Evolutionary conservation across 352 stramenopile species (phyloP).

Genomic region (Phytophthora cryptogea): DNA sequence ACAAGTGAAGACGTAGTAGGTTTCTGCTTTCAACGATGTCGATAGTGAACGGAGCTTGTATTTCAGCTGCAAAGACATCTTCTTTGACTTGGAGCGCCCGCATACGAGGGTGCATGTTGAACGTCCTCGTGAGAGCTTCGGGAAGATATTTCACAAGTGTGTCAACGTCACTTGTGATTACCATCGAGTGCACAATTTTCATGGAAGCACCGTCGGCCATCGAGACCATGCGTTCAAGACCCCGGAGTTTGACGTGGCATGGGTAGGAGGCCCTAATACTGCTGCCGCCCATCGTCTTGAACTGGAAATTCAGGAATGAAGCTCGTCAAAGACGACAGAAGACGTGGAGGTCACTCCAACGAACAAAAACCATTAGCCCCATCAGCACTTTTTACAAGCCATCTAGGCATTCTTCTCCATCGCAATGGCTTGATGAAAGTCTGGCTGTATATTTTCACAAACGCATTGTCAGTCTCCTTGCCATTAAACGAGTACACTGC

Average conservation of each 20-base stretch:
- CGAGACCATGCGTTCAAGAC: conserved; percentile 40
- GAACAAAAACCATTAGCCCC: too few species aligned
- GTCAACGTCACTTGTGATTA: conserved; percentile 20
- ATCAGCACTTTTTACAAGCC: too few species aligned
- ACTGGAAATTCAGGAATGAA: too few species aligned
- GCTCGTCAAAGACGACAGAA: too few species aligned
- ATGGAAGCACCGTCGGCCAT: conserved; percentile 26
- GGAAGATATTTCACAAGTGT: conserved; percentile 32
- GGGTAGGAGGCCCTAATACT: neutral
- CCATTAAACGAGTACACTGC: too few species aligned
- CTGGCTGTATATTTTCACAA: too few species aligned
- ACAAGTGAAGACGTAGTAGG: conserved; percentile 22
- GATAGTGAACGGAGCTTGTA: conserved; percentile 30
- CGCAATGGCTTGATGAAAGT: too few species aligned
- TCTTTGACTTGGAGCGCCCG: conserved; percentile 33
- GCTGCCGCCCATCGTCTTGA: too few species aligned
- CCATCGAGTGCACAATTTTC: conserved; percentile 42
- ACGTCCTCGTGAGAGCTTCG: conserved; percentile 33
- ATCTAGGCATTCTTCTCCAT: too few species aligned
- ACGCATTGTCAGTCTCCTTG: too few species aligned
- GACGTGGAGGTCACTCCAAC: too few species aligned
- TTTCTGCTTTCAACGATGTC: conserved; percentile 17
- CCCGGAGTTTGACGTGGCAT: conserved; percentile 30
- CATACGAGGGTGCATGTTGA: conserved; percentile 55
- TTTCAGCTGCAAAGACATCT: conserved; percentile 33